Base-by-base conservation (phyloP, 2,329 filamentous ascomycete genomes). In the Colletotrichum graminicola region DNA sequence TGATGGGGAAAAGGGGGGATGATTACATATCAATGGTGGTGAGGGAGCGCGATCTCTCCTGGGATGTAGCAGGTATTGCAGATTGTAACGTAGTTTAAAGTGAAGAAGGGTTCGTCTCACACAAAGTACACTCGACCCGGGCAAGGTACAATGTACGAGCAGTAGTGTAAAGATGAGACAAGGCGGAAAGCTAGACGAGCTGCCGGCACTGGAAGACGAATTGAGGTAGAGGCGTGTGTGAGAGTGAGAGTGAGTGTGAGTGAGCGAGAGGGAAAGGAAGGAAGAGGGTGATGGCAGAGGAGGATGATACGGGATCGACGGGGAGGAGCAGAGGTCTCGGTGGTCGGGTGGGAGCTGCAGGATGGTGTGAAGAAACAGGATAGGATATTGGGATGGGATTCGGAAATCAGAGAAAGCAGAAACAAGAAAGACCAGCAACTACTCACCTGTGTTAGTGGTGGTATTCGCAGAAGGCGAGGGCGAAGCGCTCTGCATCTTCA, bases 401-500 rank as follows among this genome's bases (percentile, higher is more conserved):
- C 49, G 23, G 34, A 11, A 43, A 52, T 18, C 59, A 62, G 57
- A 63, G 57, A 51, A 71, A 62, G 26, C 45, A 64, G 34, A 73
- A 63, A 68, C 41, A 26, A 64, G 57, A 62, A 64, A 56, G 52
- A 52, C 57, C 45, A 41, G 16, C 49, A 34, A 39, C 49, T 56
- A 68, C 72, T 72, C 54, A 73, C 72, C 72, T 59, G 72, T 73
- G 51, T 68, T 73, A 72, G 62, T 72, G 67, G 62, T 71, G 69
- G 57, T 72, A 63, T 68, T 72, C 69, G 69, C 69, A 72, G 69
- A 72, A 39, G 69, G 54, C 60, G 69, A 72, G 52, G 69, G 69
- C 43, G 70, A 72, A 62, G 72, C 68, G 72, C 64, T 72, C 68
- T 72, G 72, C 72, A 73, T 73, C 68, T 73, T 68, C 72, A 72